A percentile compares a stretch with the other conserved stretches of the same genome.
These are phyloP conservation scores for Brassica juncea DNA, from an alignment of 345 rosid genomes.

Conservation along the genomic window DNA sequence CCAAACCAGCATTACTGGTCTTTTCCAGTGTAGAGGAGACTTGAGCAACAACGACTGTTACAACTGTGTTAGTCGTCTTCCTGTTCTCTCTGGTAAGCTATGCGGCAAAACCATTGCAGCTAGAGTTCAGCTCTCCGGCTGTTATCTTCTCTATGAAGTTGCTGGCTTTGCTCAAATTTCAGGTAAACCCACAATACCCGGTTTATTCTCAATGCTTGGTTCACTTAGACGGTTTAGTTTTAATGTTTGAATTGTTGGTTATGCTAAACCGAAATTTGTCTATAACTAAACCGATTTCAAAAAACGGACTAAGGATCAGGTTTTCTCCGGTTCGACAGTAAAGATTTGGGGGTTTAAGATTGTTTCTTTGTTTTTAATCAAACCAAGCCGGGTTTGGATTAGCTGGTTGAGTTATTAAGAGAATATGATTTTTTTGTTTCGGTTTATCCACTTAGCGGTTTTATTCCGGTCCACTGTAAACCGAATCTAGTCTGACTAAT, in stretches of 20 bases:
- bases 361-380: neutral
- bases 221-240: neutral
- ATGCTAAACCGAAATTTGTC: constrained; percentile 1
- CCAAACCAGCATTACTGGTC: constrained; percentile 76
- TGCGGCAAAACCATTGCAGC: constrained; percentile 81
- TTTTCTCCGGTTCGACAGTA: neutral
- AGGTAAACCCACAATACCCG: constrained; percentile 2
- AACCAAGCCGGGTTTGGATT: neutral
- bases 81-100: constrained; percentile 66
- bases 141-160: constrained; percentile 84
- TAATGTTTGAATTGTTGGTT: neutral
- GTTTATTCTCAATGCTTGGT: neutral
- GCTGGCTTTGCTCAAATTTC: constrained; percentile 82
- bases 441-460: neutral
- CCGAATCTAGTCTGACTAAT: neutral
- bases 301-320: neutral
- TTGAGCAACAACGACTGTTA: constrained; percentile 73
- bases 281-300: neutral
- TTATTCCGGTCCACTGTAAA: neutral
- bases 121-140: constrained; percentile 81
- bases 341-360: neutral
- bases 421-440: neutral
- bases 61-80: constrained; percentile 88
- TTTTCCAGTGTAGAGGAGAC: constrained; percentile 96
- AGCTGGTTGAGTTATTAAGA: neutral